phyloP scores from a whole-genome alignment of 208 protist species.

The Naegleria gruberi region DNA sequence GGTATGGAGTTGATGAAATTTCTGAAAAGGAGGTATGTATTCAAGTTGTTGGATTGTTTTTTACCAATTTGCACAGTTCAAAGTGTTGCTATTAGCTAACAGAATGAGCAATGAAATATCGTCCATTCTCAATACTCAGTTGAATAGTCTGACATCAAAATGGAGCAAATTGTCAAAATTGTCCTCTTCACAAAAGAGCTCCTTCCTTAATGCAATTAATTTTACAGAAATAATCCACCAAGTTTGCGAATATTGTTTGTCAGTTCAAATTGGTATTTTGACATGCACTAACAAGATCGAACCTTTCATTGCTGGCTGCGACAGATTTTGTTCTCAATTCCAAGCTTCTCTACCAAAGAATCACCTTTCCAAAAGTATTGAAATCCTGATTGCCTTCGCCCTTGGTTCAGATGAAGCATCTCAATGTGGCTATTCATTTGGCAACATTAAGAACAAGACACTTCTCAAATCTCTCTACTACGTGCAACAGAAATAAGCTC shows the following conservation, averaged over 20 bases:
- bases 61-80: background rate
- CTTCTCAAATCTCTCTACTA: background rate
- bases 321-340: background rate
- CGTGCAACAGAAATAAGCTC: background rate
- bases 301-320: background rate
- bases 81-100: background rate
- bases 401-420: background rate
- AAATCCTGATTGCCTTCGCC: background rate
- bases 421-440: background rate
- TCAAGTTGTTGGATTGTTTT: background rate
- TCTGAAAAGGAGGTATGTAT: background rate
- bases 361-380: background rate
- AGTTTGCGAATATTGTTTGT: background rate
- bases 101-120: background rate
- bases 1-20: background rate
- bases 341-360: background rate
- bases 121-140: background rate
- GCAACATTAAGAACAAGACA: background rate
- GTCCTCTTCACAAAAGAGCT: background rate
- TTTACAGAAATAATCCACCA: background rate
- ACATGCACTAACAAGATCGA: background rate
- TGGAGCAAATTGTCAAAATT: background rate
- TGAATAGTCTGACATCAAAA: background rate
- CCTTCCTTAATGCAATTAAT: background rate
- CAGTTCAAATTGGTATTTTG: background rate